Conservation (phyloP, 495 filamentous ascomycete genomes). For the Pyrenula aspistea region DNA sequence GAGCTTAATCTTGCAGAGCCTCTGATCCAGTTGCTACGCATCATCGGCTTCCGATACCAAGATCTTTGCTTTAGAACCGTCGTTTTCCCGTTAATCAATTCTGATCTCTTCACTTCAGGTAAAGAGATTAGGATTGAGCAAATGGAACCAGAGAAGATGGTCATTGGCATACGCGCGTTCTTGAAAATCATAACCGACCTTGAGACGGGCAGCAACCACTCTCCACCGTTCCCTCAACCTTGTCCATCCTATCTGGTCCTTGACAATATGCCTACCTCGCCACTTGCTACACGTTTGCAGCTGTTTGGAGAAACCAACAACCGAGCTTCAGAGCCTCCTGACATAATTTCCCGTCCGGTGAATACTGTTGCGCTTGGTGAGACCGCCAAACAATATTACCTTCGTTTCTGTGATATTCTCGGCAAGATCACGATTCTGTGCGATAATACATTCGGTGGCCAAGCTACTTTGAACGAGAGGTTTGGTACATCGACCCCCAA, state of each 20-base stretch:
- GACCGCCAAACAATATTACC: slow-evolving; percentile 69
- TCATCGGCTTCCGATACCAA: slow-evolving; percentile 88
- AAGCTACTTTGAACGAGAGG: slow-evolving; percentile 90
- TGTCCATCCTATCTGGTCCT: slow-evolving; percentile 12
- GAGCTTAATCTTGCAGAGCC: slow-evolving; percentile 78
- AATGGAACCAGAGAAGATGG: slow-evolving; percentile 90
- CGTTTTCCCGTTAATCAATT: slow-evolving; percentile 89
- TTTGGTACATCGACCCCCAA: slow-evolving; percentile 77
- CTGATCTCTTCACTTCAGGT: slow-evolving; percentile 68
- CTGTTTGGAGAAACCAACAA: slow-evolving; percentile 22
- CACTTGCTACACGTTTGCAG: slow-evolving; percentile 25
- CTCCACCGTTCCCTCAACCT: slow-evolving; percentile 67
- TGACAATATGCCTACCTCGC: slow-evolving; percentile 18
- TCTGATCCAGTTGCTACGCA: slow-evolving; percentile 81
- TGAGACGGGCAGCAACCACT: slow-evolving; percentile 69
- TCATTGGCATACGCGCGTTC: slow-evolving; percentile 89
- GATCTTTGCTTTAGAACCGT: slow-evolving; percentile 86
- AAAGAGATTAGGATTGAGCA: slow-evolving; percentile 81
- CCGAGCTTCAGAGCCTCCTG: slow-evolving; percentile 33
- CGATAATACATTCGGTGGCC: slow-evolving; percentile 92
- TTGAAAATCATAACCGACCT: slow-evolving; percentile 85
- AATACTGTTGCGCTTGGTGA: slow-evolving; percentile 60
- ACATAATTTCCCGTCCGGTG: slow-evolving; percentile 50
- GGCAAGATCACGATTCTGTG: slow-evolving; percentile 93
- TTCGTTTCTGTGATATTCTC: slow-evolving; percentile 84